Percentiles rank a stretch among this genome's conserved stretches.
phyloP scores from a whole-genome alignment of 139 green algal genomes.

The Volvox africanus region DNA sequence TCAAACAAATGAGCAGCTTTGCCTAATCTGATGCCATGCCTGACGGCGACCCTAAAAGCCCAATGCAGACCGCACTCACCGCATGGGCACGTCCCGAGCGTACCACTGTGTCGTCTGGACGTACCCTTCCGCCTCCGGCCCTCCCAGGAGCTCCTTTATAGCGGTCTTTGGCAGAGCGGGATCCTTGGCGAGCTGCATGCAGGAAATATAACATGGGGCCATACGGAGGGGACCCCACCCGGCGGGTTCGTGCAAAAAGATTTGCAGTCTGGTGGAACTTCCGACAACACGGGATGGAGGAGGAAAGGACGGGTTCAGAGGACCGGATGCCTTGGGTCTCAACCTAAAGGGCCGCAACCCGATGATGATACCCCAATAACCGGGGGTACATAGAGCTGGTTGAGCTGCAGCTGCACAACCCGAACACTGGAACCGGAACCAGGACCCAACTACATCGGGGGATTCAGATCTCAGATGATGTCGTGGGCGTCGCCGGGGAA shows the following conservation, averaged over 20 bases:
- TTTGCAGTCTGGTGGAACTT: not conserved
- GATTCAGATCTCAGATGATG: too few species aligned
- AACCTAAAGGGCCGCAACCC: not conserved
- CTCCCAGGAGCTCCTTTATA: conserved; percentile 10
- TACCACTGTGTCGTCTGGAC: conserved; percentile 31
- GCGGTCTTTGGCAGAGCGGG: not conserved
- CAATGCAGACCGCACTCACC: not conserved
- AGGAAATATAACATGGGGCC: not conserved
- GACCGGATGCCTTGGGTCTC: not conserved
- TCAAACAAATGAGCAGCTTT: too few species aligned
- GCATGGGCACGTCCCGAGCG: conserved; percentile 23
- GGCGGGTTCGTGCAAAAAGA: not conserved
- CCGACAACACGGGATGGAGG: not conserved
- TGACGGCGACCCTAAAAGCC: too few species aligned
- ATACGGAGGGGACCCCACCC: not conserved
- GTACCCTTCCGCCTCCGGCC: conserved; percentile 10
- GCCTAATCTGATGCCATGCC: too few species aligned
- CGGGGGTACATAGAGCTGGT: too few species aligned
- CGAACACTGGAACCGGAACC: too few species aligned
- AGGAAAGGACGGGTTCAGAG: not conserved
- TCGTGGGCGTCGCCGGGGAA: too few species aligned
- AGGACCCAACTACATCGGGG: too few species aligned
- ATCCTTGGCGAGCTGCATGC: not conserved
- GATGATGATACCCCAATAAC: not conserved
- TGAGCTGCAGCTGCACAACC: too few species aligned